Percentiles rank a stretch among this genome's conserved stretches.
Conservation (phyloP, 768 basidiomycete species). For the Lactarius hatsudake region DNA sequence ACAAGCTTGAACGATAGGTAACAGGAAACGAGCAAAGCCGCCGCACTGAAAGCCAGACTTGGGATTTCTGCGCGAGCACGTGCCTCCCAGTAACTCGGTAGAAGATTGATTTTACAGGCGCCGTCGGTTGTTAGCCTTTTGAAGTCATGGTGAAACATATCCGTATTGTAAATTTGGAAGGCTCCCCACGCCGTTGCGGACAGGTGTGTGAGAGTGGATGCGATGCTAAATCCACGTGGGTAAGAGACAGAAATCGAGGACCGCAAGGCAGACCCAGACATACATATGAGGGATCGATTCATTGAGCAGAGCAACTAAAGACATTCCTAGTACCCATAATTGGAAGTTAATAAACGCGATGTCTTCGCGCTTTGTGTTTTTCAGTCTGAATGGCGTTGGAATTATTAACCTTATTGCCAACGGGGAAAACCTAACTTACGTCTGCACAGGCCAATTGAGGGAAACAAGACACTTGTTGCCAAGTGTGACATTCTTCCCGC, state of each 20-base stretch:
- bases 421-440: slow-evolving; percentile 42
- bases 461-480: slow-evolving; percentile 52
- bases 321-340: slow-evolving; percentile 78
- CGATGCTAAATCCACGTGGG: slow-evolving; percentile 39
- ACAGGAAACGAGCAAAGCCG: slow-evolving; percentile 56
- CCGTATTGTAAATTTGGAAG: slow-evolving; percentile 62
- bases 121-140: slow-evolving; percentile 56
- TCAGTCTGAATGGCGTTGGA: slow-evolving; percentile 44
- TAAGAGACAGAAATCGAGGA: not conserved
- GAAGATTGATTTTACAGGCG: slow-evolving; percentile 56
- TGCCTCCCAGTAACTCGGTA: slow-evolving; percentile 63
- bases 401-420: slow-evolving; percentile 16
- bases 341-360: slow-evolving; percentile 76
- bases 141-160: slow-evolving; percentile 56
- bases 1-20: slow-evolving; percentile 72
- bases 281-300: slow-evolving; percentile 79
- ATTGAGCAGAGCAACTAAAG: slow-evolving; percentile 63
- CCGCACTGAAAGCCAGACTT: slow-evolving; percentile 58
- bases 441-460: slow-evolving; percentile 66
- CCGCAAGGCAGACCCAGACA: slow-evolving; percentile 9
- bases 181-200: slow-evolving; percentile 71
- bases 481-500: slow-evolving; percentile 40
- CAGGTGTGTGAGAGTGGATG: slow-evolving; percentile 69
- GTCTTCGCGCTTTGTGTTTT: slow-evolving; percentile 75
- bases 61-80: slow-evolving; percentile 61